phyloP scores from a whole-genome alignment of 768 basidiomycete species.

The Nidularia sp. region DNA sequence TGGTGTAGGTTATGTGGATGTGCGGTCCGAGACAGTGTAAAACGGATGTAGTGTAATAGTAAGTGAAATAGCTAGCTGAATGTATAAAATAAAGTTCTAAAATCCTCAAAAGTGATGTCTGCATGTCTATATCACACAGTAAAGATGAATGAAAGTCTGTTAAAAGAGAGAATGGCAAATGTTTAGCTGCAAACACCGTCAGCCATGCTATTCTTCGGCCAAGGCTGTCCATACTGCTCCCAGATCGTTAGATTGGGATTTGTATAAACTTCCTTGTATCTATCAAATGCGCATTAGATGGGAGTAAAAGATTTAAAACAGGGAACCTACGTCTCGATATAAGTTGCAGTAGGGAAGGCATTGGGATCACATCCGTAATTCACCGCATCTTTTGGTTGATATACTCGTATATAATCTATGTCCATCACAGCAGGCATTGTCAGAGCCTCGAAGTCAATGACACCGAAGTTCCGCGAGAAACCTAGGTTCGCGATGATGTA shows the following conservation, averaged over 20 bases:
- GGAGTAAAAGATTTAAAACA: conserved; percentile 8
- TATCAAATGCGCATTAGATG: conserved; percentile 13
- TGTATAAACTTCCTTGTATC: conserved; percentile 60
- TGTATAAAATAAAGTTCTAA: no score
- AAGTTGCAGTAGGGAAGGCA: conserved; percentile 63
- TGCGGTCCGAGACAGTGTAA: no score
- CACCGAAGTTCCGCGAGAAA: conserved; percentile 62
- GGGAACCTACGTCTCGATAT: conserved; percentile 56
- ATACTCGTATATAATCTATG: conserved; percentile 78
- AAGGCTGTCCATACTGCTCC: conserved; percentile 39
- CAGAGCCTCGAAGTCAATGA: conserved; percentile 48
- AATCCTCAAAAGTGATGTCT: no score
- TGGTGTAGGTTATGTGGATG: no score
- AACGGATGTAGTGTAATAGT: no score
- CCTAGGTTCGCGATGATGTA: conserved; percentile 68
- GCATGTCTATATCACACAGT: no score
- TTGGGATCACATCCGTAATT: conserved; percentile 66
- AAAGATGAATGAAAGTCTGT: no score
- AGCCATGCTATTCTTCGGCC: conserved; percentile 48
- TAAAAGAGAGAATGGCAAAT: no score
- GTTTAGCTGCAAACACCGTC: conserved; percentile 1
- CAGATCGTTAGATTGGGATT: conserved; percentile 52
- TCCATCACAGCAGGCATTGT: conserved; percentile 53
- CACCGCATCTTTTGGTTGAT: conserved; percentile 41
- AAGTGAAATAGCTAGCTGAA: no score